Conservation (phyloP, 129 eudicot genomes). For the Kitagawia praeruptora region DNA sequence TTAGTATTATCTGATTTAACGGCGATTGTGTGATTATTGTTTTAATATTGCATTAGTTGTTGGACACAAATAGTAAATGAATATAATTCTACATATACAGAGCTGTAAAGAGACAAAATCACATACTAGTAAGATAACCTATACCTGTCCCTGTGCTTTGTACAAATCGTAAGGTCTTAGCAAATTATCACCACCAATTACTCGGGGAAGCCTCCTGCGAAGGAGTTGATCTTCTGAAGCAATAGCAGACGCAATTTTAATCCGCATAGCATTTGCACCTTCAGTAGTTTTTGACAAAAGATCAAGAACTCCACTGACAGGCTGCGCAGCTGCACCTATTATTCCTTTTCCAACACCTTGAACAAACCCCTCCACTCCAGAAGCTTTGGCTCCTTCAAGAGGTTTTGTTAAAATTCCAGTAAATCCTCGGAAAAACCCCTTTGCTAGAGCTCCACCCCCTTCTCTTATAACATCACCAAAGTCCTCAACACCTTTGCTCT, state of each 20-base stretch:
- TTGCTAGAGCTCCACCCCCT: conserved; percentile 97
- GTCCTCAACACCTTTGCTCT: conserved; percentile 87
- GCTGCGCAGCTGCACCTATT: conserved; percentile 99
- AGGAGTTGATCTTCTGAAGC: conserved; percentile 98
- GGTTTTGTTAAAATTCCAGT: conserved; percentile 96
- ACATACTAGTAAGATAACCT: background rate
- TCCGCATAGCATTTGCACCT: conserved; percentile 99
- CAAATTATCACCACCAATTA: conserved; percentile 89
- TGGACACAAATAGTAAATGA: background rate
- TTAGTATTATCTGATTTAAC: background rate
- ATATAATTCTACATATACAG: too few relatives aligned
- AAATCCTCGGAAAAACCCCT: conserved; percentile 88
- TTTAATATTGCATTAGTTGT: background rate
- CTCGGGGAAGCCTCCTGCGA: conserved; percentile 88
- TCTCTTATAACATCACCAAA: conserved; percentile 91
- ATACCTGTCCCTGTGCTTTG: conserved; percentile 91
- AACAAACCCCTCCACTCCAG: conserved; percentile 98
- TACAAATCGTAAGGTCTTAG: conserved; percentile 79
- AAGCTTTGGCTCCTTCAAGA: conserved; percentile 96
- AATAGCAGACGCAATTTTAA: conserved; percentile 89
- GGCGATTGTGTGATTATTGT: background rate
- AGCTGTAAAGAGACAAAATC: background rate
- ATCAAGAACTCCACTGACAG: conserved; percentile 96
- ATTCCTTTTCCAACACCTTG: conserved; percentile 98
- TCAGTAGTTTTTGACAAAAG: conserved; percentile 95